These are phyloP conservation scores for Pythium aquatile DNA, from an alignment of 352 stramenopile species.

Conservation along the genomic window DNA sequence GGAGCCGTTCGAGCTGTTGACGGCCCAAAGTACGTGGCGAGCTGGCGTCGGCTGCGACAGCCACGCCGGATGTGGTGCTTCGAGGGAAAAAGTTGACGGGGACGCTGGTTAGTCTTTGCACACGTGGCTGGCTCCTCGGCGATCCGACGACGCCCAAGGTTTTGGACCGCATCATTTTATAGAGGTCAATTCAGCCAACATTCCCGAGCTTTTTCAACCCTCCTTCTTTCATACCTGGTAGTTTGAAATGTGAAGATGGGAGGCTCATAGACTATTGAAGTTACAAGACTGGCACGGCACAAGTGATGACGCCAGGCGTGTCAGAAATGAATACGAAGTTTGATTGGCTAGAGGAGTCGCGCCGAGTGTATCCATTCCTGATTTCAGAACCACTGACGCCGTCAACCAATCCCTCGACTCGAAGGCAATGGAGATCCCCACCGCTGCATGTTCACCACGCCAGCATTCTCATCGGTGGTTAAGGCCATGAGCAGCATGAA, in stretches of 20 bases:
- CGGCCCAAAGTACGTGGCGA: slow-evolving; percentile 6
- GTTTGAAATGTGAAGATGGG: background rate
- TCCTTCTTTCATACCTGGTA: background rate
- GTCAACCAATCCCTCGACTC: background rate
- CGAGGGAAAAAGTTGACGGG: slow-evolving; percentile 16
- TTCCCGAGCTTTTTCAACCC: too few relatives aligned
- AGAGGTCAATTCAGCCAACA: slow-evolving; percentile 7
- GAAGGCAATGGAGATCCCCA: background rate
- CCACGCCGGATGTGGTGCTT: slow-evolving; percentile 19
- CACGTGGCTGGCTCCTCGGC: slow-evolving; percentile 11
- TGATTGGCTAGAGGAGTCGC: slow-evolving; percentile 15
- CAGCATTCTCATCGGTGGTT: background rate
- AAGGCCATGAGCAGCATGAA: background rate
- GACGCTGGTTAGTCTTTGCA: slow-evolving; percentile 20
- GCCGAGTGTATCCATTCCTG: slow-evolving; percentile 23
- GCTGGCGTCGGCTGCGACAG: slow-evolving; percentile 5
- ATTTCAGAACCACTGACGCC: slow-evolving; percentile 7
- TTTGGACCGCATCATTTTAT: slow-evolving; percentile 22
- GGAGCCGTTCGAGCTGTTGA: background rate
- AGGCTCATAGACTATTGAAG: slow-evolving; percentile 17
- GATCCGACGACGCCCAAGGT: slow-evolving; percentile 7
- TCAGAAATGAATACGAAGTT: slow-evolving; percentile 7
- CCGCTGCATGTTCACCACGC: background rate
- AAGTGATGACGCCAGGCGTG: slow-evolving; percentile 17
- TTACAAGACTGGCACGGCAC: slow-evolving; percentile 4